Conservation (phyloP, 1,284 basidiomycete species). For the Cerrena zonata region DNA sequence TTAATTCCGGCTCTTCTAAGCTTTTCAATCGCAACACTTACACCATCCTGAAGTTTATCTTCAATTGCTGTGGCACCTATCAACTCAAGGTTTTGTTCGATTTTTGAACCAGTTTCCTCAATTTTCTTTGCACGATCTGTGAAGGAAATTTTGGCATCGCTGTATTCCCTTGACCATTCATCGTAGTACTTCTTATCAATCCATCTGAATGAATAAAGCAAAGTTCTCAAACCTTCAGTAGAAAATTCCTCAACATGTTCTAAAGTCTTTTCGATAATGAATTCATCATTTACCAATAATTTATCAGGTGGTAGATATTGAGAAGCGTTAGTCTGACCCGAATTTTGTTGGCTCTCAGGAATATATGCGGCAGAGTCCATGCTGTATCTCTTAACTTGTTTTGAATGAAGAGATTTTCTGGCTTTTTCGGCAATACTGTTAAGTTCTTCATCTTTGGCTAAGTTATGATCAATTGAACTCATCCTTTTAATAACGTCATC, state of each 20-base stretch:
- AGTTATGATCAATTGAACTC: too few species aligned
- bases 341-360: too few species aligned
- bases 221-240: slow-evolving; percentile 85
- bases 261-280: slow-evolving; percentile 71
- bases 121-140: slow-evolving; percentile 85
- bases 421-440: too few species aligned
- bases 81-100: slow-evolving; percentile 79
- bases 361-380: too few species aligned
- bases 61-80: slow-evolving; percentile 93
- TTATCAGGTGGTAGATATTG: too few species aligned
- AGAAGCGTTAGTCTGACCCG: too few species aligned
- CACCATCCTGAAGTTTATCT: slow-evolving; percentile 94
- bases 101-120: slow-evolving; percentile 77
- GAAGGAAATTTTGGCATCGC: slow-evolving; percentile 71
- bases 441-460: too few species aligned
- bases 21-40: slow-evolving; percentile 91
- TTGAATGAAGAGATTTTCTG: too few species aligned
- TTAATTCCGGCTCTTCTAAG: slow-evolving; percentile 93
- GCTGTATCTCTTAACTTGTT: too few species aligned
- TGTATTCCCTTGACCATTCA: slow-evolving; percentile 77
- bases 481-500: too few species aligned
- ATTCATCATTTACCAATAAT: slow-evolving; percentile 69
- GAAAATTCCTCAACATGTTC: slow-evolving; percentile 91
- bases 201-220: slow-evolving; percentile 83
- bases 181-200: slow-evolving; percentile 80